Base-by-base conservation (phyloP, 2,329 filamentous ascomycete genomes). In the Bimuria novae-zelandiae region DNA sequence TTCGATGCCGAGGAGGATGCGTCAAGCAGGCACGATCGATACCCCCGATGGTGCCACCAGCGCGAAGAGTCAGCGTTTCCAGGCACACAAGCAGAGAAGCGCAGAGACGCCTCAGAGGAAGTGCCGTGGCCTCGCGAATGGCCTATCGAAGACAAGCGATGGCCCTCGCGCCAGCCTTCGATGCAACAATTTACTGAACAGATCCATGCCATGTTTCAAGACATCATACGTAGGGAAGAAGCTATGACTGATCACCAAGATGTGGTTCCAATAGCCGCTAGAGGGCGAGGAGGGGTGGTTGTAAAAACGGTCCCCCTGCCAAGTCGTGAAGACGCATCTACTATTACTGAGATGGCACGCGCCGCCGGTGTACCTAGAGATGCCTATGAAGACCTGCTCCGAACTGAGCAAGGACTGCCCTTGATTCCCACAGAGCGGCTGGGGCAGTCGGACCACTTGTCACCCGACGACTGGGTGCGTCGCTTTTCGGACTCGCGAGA, bases 331-430 rank as follows among this genome's bases (percentile, higher is more conserved):
- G 59, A 69, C n/a, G n/a, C n/a, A n/a, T n/a, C n/a, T n/a, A n/a
- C 74, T n/a, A 72, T 81, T 54, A 65, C 71, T 35, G 32, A 68
- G 55, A 43, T 76, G 61, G 23, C 72, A 66, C 56, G 68, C 39
- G 50, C 72, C 51, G 69, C 75, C 57, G 59, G 72, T 42, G 75
- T 75, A 27, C 85, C 83, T 82, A 76, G 80, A 14, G 79, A 80
- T 45, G 83, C 84, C 0, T 86, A 84, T 59, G 82, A 85, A 60
- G 84, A 87, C 59, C 75, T 86, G 8, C 59, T 86, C 14, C 76
- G 76, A 42, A 71, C 81, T 4, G 55, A 65, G 35, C 51, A 59
- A 19, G 57, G 62, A 12, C 35, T 43, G 12, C 48, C 55, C 21
- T 50, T 65, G 16, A 62, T 64, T 3, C 51, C 59, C 5, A 1